These are phyloP conservation scores for Mycena albidolilacea DNA, from an alignment of 768 basidiomycete species.

Conservation along the genomic window DNA sequence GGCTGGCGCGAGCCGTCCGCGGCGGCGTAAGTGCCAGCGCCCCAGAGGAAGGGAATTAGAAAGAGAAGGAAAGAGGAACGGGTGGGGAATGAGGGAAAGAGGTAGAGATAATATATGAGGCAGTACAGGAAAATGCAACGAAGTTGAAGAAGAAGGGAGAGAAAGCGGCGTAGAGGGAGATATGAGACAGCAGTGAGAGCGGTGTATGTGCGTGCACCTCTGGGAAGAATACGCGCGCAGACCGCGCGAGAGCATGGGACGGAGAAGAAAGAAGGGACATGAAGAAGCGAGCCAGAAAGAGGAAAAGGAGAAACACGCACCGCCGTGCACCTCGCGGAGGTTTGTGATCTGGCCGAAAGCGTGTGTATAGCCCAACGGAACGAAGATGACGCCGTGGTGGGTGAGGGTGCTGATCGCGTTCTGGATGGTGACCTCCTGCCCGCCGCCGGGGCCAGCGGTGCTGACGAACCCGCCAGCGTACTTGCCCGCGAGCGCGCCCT, in stretches of 20 bases:
- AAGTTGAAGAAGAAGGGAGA: too few relatives aligned
- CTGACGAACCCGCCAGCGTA: constrained; percentile 82
- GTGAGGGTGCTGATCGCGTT: constrained; percentile 68
- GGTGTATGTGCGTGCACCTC: too few relatives aligned
- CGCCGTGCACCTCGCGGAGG: constrained; percentile 71
- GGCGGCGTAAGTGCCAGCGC: constrained; percentile 76
- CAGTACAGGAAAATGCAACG: too few relatives aligned
- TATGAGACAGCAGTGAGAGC: too few relatives aligned
- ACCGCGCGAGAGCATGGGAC: too few relatives aligned
- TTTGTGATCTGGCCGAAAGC: constrained; percentile 58
- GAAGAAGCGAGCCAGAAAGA: too few relatives aligned
- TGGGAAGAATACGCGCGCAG: too few relatives aligned
- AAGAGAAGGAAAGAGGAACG: background rate
- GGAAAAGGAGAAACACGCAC: constrained; percentile 40
- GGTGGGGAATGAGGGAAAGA: background rate
- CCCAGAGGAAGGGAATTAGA: constrained; percentile 63
- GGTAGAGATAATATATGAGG: too few relatives aligned
- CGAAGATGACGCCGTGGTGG: constrained; percentile 82
- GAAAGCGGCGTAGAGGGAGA: too few relatives aligned
- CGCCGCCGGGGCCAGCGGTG: constrained; percentile 81
- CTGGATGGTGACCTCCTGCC: constrained; percentile 77
- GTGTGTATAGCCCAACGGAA: constrained; percentile 80
- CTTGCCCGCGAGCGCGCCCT: constrained; percentile 79
- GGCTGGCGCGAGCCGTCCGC: constrained; percentile 64
- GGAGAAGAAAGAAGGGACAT: too few relatives aligned